Conservation (phyloP, 805 yeast species). For the Maudiozyma bulderi region DNA sequence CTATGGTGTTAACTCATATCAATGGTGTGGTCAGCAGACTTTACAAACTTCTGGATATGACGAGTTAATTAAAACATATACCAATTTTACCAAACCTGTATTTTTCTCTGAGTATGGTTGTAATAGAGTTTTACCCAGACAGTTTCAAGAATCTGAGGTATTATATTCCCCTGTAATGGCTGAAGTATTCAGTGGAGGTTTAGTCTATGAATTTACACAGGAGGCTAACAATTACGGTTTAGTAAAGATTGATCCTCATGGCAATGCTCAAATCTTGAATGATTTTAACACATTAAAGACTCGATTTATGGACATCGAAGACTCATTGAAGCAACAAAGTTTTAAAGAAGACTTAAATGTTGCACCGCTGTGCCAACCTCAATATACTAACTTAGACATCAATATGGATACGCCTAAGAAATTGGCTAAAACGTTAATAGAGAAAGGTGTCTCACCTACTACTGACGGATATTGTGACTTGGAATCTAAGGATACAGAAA, state of each 20-base stretch:
- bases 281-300: slow-evolving; percentile 44
- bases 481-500: slow-evolving; percentile 33
- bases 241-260: slow-evolving; percentile 40
- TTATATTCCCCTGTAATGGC: slow-evolving; percentile 67
- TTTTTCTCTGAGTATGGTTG: slow-evolving; percentile 92
- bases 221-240: slow-evolving; percentile 75
- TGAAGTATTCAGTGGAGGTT: slow-evolving; percentile 72
- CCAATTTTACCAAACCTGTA: slow-evolving; percentile 61
- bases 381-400: slow-evolving; percentile 36
- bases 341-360: background rate
- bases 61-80: slow-evolving; percentile 60
- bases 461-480: slow-evolving; percentile 44
- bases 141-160: slow-evolving; percentile 64
- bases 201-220: slow-evolving; percentile 72
- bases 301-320: slow-evolving; percentile 29
- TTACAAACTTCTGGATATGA: slow-evolving; percentile 70
- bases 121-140: slow-evolving; percentile 68
- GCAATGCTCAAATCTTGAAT: slow-evolving; percentile 32
- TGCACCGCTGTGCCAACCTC: slow-evolving; percentile 25
- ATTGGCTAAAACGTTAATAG: slow-evolving; percentile 37
- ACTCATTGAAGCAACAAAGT: background rate
- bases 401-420: slow-evolving; percentile 33
- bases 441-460: slow-evolving; percentile 38
- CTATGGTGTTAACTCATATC: slow-evolving; percentile 89
- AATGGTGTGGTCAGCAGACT: slow-evolving; percentile 93